These are phyloP conservation scores for Flagelloscypha sp. DNA, from an alignment of 768 basidiomycete genomes.

Conservation along the genomic window DNA sequence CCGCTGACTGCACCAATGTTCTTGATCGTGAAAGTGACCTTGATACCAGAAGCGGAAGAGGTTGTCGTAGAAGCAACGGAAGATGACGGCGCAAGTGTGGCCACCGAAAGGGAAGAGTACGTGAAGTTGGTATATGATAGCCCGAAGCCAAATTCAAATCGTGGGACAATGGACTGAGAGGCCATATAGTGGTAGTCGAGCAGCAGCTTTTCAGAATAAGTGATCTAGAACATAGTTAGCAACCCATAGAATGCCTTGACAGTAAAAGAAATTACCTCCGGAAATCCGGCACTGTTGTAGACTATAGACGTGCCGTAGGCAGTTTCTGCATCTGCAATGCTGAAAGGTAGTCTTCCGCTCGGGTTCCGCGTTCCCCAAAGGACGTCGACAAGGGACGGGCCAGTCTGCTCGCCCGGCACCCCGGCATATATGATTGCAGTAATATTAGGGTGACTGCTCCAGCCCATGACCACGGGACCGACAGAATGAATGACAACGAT, in stretches of 20 bases:
- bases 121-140: conserved; percentile 67
- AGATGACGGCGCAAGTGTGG: not conserved
- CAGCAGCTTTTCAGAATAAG: conserved; percentile 57
- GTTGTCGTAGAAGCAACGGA: too few species aligned
- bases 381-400: conserved; percentile 69
- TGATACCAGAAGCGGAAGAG: conserved; percentile 23
- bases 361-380: conserved; percentile 75
- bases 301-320: conserved; percentile 38
- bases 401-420: conserved; percentile 64
- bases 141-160: conserved; percentile 66
- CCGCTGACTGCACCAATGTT: conserved; percentile 45
- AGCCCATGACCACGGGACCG: conserved; percentile 65
- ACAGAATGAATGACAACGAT: conserved; percentile 76
- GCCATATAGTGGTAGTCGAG: conserved; percentile 68
- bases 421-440: conserved; percentile 55
- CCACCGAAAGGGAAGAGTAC: conserved; percentile 44
- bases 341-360: conserved; percentile 60
- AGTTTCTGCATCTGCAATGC: conserved; percentile 55
- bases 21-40: conserved; percentile 33
- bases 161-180: conserved; percentile 38
- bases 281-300: conserved; percentile 31
- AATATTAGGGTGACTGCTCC: conserved; percentile 71
- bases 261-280: conserved; percentile 6
- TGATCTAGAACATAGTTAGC: conserved; percentile 29
- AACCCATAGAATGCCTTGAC: not conserved